Evolutionary conservation across 2,329 filamentous ascomycete species (phyloP), one percentile per base, ranked within the genome.

Genomic region (Phaeosphaeriaceae sp.): DNA sequence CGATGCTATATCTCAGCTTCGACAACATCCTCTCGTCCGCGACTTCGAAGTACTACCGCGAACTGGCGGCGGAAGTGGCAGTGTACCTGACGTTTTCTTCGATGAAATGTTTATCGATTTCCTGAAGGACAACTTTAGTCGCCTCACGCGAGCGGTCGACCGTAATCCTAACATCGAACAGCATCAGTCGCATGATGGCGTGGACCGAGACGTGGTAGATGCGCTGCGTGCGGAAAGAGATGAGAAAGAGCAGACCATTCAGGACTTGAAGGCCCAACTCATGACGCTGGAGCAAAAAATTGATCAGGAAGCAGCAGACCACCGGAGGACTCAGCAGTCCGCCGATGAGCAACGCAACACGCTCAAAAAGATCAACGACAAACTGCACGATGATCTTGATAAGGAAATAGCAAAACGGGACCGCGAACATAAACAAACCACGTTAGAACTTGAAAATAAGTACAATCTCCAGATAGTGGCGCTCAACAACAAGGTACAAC

Each of bases 201-300:
- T 99, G 40, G 97, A 96, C n/a, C 87, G 94, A 42, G 92, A 98
- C 69, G 82, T 98, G 40, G 91, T 99, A 3, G 95, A 99, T 75
- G 89, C 90, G 1, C 81, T 99, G 31, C 88, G 92, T 50, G 84
- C 84, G 4, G 90, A 97, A 72, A 77, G 96, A 0, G 88, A 91
- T 58, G 89, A 94, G 58, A 92, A 89, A 62, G 88, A 88, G 21
- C 81, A 86, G 61, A 81, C 80, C 1, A 79, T 89, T 27, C 82
- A 87, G 58, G 84, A 84, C 45, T 73, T 86, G 27, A 85, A 88
- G 68, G 80, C 82, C 10, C 83, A 87, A 36, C 73, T 86, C 24
- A 75, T 88, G 46, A 80, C 79, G 20, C 68, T 86, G 9, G 82
- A 85, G 57, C 82, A 86, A 53, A 85, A 82, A 62, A 74, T 91